Percentiles rank a stretch among this genome's conserved stretches.
These are phyloP conservation scores for Limtongia smithiae DNA, from an alignment of 805 yeast species.

Conservation along the genomic window DNA sequence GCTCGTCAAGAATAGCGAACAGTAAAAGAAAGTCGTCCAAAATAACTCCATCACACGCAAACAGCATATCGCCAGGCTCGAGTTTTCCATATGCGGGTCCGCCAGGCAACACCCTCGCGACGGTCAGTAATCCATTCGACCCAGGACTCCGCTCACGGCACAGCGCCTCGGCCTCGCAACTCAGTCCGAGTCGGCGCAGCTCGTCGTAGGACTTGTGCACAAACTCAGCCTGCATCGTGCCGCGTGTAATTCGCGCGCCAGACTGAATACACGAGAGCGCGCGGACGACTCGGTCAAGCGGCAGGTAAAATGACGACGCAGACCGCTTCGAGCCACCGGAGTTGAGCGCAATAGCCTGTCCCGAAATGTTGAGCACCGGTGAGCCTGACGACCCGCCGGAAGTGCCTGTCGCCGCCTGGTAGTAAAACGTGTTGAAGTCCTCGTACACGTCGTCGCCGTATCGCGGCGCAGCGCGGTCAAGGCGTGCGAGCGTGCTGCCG, in stretches of 20 bases:
- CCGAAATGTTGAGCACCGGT: constrained; percentile 26
- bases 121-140: constrained; percentile 23
- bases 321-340: constrained; percentile 28
- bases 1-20: constrained; percentile 19
- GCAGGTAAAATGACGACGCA: constrained; percentile 27
- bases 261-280: constrained; percentile 21
- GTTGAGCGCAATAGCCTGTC: constrained; percentile 28
- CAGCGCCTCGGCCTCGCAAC: constrained; percentile 11
- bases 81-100: constrained; percentile 24
- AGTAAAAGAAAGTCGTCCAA: constrained; percentile 22
- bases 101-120: constrained; percentile 19
- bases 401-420: constrained; percentile 29
- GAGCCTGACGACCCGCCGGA: constrained; percentile 29
- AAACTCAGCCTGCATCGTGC: constrained; percentile 27
- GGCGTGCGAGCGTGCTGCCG: constrained; percentile 27
- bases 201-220: constrained; percentile 24
- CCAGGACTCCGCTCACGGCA: constrained; percentile 18
- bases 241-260: constrained; percentile 20
- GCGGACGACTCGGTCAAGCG: constrained; percentile 26
- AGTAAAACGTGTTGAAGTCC: constrained; percentile 28
- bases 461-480: constrained; percentile 26
- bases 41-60: constrained; percentile 16
- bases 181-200: constrained; percentile 23
- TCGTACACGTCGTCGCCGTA: constrained; percentile 27
- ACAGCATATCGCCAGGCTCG: constrained; percentile 27